Evolutionary conservation across 1,284 basidiomycete genomes (phyloP), one percentile per base, ranked within the genome.

Genomic region (Sporisorium iseilematis-ciliati): DNA sequence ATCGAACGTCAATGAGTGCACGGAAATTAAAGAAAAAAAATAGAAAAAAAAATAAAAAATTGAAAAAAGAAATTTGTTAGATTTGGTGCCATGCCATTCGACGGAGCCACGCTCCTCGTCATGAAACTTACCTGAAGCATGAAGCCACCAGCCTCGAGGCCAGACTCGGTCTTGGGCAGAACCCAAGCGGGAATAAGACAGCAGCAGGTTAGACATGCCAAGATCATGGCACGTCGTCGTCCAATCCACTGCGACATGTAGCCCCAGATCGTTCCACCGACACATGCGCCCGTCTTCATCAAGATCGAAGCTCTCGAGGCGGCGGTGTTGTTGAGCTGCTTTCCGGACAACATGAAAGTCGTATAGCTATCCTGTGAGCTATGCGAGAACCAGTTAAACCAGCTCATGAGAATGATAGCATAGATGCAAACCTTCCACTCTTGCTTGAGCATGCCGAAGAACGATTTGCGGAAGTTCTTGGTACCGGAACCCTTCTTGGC

Each of bases 101-200:
- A 14, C 5, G 12, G 7, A 11, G 33, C 12, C 3, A 11, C 33
- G 8, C 7, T 6, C 10, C 8, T 35, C 33, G 33, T 35, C 12
- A 14, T 35, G 11, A 50, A 21, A 66, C 65, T 48, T 66, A 68
- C 68, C 62, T 80, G 79, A 52, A 79, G 62, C 38, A 71, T 43
- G 54, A 80, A 80, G 20, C 69, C 77, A 21, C 72, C 75, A 25
- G 75, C 77, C n/a, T 67, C 72, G 49, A 81, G 69, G 20, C 75
- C 78, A 16, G 35, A 38, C 33, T 69, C 64, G 56, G 64, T 57
- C 31, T n/a, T 64, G 29, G 79, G 79, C 29, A 80, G 60, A n/a
- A 80, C 52, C 77, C 79, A 80, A 40, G 79, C 77, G 43, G 79
- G 79, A 29, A 80, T 79, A 14, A 80, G 52, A 29, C 46, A 52